phyloP scores from a whole-genome alignment of 202 grass and related monocot species.

The Schoenoplectus triqueter region DNA sequence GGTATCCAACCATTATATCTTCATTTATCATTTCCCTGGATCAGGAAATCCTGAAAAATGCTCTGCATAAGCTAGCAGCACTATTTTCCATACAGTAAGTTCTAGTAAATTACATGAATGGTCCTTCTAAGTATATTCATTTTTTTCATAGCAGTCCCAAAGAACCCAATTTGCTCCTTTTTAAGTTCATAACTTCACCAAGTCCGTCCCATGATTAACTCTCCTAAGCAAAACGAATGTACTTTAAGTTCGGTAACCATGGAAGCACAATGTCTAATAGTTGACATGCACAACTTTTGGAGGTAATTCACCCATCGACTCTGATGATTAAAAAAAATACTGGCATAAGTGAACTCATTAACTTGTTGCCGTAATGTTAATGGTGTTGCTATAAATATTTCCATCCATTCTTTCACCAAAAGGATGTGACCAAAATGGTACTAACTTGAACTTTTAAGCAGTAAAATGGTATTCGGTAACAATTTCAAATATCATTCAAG shows the following conservation, averaged over 20 bases:
- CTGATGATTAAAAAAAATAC: too few relatives aligned
- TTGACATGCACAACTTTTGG: neutral
- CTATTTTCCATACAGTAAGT: neutral
- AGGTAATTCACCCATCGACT: neutral
- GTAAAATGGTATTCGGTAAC: neutral
- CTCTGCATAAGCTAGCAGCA: neutral
- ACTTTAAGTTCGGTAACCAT: neutral
- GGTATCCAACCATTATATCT: too few relatives aligned
- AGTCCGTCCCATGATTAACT: neutral
- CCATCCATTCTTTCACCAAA: neutral
- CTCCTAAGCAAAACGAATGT: neutral
- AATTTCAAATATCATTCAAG: neutral
- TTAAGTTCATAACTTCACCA: neutral
- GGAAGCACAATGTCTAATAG: neutral
- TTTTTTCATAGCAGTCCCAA: neutral
- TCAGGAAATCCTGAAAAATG: neutral
- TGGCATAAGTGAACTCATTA: too few relatives aligned
- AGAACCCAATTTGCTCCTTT: neutral
- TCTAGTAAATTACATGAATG: neutral
- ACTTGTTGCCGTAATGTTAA: neutral
- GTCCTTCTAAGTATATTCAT: neutral
- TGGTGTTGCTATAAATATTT: neutral
- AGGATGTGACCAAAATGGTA: neutral
- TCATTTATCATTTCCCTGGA: too few relatives aligned
- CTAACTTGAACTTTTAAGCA: neutral